Percentiles rank a stretch among this genome's conserved stretches.
phyloP scores from a whole-genome alignment of 78 protist genomes.

The Chrysochromulina parva region DNA sequence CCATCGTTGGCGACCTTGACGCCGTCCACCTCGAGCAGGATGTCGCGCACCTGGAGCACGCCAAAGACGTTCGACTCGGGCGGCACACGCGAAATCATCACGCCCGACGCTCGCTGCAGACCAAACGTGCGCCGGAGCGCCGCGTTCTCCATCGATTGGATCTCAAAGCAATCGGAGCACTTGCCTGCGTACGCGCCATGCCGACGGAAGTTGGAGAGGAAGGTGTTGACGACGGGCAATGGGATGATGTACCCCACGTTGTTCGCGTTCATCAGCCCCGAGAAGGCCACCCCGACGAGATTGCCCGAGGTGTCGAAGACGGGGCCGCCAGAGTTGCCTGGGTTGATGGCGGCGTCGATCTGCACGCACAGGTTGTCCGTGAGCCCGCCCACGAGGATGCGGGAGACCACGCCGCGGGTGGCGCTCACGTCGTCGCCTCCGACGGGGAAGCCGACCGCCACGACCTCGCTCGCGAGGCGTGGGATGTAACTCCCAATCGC shows the following conservation, averaged over 20 bases:
- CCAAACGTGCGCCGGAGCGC: not conserved
- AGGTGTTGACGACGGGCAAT: not conserved
- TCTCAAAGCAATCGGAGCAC: not conserved
- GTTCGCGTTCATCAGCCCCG: not conserved
- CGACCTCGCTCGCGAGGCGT: not conserved
- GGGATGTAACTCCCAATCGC: not conserved
- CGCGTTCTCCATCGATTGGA: not conserved
- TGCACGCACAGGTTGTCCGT: constrained; percentile 34
- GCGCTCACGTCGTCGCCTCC: not conserved
- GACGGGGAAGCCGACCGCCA: not conserved
- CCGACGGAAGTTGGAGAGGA: not conserved
- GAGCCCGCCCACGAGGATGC: not conserved
- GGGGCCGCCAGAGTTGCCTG: constrained; percentile 39
- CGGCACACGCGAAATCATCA: not conserved
- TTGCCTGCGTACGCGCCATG: not conserved
- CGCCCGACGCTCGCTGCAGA: not conserved
- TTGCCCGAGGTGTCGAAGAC: not conserved
- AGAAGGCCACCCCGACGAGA: constrained; percentile 17
- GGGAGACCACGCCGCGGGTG: constrained; percentile 30
- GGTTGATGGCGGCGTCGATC: constrained; percentile 51
- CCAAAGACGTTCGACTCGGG: not conserved
- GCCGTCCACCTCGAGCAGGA: not conserved
- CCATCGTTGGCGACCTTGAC: not conserved
- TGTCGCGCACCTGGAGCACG: not conserved
- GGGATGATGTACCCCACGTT: constrained; percentile 30